phyloP scores from a whole-genome alignment of 495 filamentous ascomycete genomes.

The Jackrogersella minutella region DNA sequence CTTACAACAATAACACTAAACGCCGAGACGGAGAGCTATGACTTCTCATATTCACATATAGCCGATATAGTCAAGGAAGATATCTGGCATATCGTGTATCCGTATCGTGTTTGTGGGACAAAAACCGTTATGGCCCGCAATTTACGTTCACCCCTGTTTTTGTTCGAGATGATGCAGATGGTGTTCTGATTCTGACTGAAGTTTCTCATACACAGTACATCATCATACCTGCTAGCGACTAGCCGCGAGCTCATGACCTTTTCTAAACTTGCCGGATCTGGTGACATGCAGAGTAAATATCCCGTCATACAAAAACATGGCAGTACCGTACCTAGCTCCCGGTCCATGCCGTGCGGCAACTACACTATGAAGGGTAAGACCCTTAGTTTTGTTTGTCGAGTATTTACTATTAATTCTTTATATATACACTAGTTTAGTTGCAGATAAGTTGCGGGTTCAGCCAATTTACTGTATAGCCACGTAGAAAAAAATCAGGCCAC shows the following conservation, averaged over 20 bases:
- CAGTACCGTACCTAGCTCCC: conserved; percentile 14
- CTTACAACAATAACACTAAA: background rate
- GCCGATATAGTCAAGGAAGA: conserved; percentile 31
- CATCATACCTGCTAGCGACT: conserved; percentile 4
- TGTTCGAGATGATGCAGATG: conserved; percentile 3
- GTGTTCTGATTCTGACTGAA: conserved; percentile 4
- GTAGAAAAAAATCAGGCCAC: conserved; percentile 25
- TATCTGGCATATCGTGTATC: conserved; percentile 31
- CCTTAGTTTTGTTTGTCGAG: background rate
- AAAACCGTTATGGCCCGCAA: conserved; percentile 33
- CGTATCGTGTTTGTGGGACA: conserved; percentile 15
- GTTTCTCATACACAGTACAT: background rate
- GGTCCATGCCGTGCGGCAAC: conserved; percentile 4
- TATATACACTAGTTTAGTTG: background rate
- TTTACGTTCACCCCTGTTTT: conserved; percentile 7
- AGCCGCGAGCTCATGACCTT: conserved; percentile 3
- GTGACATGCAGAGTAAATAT: conserved; percentile 24
- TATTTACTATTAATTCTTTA: background rate
- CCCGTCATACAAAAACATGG: conserved; percentile 12
- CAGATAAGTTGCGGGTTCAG: background rate
- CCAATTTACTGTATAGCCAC: conserved; percentile 20
- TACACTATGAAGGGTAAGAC: background rate
- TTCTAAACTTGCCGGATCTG: conserved; percentile 2
- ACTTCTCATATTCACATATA: background rate
- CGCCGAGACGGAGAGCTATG: background rate